Conservation (phyloP, 1,139 yeast genomes). For the Yamadazyma blattariae region DNA sequence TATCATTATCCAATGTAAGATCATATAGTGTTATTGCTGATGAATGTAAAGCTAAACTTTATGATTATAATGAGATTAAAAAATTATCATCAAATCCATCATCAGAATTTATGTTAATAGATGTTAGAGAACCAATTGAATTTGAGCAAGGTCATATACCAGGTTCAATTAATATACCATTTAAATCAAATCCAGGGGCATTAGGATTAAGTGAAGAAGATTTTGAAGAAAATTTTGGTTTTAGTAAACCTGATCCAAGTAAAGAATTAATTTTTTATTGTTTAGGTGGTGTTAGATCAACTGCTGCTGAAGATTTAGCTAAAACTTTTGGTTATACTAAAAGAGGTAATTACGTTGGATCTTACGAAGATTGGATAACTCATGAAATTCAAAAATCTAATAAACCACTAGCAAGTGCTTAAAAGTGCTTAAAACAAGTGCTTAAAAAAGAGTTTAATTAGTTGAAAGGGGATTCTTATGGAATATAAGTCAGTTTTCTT, state of each 20-base stretch:
- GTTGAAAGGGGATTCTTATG: no score
- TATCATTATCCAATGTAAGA: no score
- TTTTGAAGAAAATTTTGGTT: conserved; percentile 77
- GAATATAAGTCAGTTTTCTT: no score
- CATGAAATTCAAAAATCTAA: conserved; percentile 27
- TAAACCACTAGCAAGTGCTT: no score
- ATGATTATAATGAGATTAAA: conserved; percentile 58
- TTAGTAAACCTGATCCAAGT: conserved; percentile 70
- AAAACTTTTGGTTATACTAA: conserved; percentile 82
- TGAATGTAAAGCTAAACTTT: conserved; percentile 46
- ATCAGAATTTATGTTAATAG: conserved; percentile 59
- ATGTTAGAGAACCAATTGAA: conserved; percentile 91
- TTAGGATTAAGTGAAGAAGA: conserved; percentile 75
- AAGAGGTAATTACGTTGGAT: conserved; percentile 77
- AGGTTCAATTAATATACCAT: conserved; percentile 81
- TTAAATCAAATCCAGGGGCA: conserved; percentile 93
- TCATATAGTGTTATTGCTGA: conserved; percentile 29
- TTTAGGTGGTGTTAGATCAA: conserved; percentile 87
- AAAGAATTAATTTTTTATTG: conserved; percentile 87
- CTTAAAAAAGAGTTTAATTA: no score
- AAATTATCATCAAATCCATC: conserved; percentile 39
- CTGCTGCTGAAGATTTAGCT: conserved; percentile 90
- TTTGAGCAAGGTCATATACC: conserved; percentile 73
- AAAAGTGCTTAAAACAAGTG: no score
- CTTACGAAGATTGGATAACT: conserved; percentile 81